Evolutionary conservation across 768 basidiomycete species (phyloP).

Genomic region (Tulasnella sp.): DNA sequence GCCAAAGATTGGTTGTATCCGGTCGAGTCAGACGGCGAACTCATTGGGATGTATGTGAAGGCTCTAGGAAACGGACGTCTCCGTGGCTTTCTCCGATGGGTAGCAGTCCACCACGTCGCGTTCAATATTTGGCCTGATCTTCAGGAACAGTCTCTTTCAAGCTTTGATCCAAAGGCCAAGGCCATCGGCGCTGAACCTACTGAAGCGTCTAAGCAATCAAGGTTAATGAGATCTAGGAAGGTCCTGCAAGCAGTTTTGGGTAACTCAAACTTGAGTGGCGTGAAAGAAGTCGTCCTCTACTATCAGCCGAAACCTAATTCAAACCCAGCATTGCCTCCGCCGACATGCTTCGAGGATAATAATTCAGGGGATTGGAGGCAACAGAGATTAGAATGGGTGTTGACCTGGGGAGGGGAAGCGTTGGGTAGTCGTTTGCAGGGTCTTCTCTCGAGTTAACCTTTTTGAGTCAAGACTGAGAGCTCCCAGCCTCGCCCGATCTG

Average conservation of each 20-base stretch:
- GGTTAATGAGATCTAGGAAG: neutral
- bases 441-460: slow-evolving; percentile 22
- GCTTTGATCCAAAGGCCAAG: slow-evolving; percentile 18
- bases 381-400: slow-evolving; percentile 27
- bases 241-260: slow-evolving; percentile 25
- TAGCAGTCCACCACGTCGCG: slow-evolving; percentile 81
- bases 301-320: slow-evolving; percentile 18
- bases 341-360: slow-evolving; percentile 28
- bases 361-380: slow-evolving; percentile 18
- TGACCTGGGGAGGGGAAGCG: slow-evolving; percentile 3
- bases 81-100: slow-evolving; percentile 62
- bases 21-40: slow-evolving; percentile 61
- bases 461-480: slow-evolving; percentile 5
- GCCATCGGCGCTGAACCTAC: slow-evolving; percentile 18
- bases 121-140: slow-evolving; percentile 74
- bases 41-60: slow-evolving; percentile 66
- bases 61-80: slow-evolving; percentile 51
- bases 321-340: slow-evolving; percentile 15
- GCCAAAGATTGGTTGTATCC: slow-evolving; percentile 72
- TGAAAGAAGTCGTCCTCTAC: slow-evolving; percentile 33
- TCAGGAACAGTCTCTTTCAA: slow-evolving; percentile 1
- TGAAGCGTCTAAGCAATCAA: neutral
- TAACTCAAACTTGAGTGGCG: slow-evolving; percentile 9
- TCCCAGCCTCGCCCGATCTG: neutral
- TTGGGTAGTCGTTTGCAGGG: slow-evolving; percentile 23